Conservation (phyloP, 129 eudicot genomes). For the Lactuca saligna region DNA sequence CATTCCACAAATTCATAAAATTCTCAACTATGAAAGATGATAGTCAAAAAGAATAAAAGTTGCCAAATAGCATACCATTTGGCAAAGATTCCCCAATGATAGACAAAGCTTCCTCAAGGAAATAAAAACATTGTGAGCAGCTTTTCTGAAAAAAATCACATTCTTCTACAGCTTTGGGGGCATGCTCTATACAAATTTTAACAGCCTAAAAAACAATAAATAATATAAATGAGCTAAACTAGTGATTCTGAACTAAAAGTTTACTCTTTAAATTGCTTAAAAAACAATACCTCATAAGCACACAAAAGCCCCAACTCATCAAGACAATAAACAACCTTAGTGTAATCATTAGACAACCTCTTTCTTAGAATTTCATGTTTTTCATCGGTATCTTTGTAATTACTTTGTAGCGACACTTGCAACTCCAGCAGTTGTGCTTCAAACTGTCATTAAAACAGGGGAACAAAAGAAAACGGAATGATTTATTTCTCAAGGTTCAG, state of each 20-base stretch:
- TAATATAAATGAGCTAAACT: conserved; percentile 5
- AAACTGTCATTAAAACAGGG: conserved; percentile 40
- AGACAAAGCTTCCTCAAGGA: conserved; percentile 50
- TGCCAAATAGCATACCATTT: conserved; percentile 42
- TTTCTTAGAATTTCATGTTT: conserved; percentile 39
- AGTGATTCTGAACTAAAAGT: background rate
- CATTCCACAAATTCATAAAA: conserved; percentile 1
- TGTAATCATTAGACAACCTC: conserved; percentile 45
- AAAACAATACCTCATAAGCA: conserved; percentile 65
- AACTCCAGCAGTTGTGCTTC: conserved; percentile 44
- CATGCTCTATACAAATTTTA: conserved; percentile 49
- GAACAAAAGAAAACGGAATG: conserved; percentile 2
- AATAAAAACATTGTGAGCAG: conserved; percentile 36
- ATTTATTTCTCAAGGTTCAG: background rate
- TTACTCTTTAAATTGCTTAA: background rate
- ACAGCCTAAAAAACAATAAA: conserved; percentile 50
- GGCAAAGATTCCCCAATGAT: conserved; percentile 44
- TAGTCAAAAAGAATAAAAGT: background rate
- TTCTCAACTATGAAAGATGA: background rate
- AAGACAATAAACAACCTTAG: conserved; percentile 60
- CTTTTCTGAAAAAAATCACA: conserved; percentile 36
- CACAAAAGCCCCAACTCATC: conserved; percentile 75
- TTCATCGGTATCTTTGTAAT: conserved; percentile 40
- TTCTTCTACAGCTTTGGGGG: conserved; percentile 39
- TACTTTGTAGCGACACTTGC: conserved; percentile 40